Conservation (phyloP, 75 land plant species). For the Sequoia sempervirens region DNA sequence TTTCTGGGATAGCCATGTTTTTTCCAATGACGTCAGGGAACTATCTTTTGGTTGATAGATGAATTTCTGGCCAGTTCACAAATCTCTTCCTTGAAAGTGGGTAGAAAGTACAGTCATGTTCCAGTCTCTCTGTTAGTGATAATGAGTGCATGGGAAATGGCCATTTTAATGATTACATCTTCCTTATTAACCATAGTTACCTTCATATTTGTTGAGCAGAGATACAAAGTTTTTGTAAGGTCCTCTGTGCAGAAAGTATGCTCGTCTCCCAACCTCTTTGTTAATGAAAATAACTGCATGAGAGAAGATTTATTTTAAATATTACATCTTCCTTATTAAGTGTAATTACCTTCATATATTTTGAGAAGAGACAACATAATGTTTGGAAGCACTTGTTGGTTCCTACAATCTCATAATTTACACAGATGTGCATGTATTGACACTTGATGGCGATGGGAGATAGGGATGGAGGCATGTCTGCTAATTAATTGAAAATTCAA, state of each 20-base stretch:
- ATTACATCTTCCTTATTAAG: too few relatives aligned
- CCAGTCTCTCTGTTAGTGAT: background rate
- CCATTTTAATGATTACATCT: background rate
- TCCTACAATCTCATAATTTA: background rate
- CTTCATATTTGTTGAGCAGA: background rate
- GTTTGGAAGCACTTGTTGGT: background rate
- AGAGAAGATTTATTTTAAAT: too few relatives aligned
- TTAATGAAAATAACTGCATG: too few relatives aligned
- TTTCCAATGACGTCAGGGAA: too few relatives aligned
- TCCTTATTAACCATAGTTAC: background rate
- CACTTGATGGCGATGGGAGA: too few relatives aligned
- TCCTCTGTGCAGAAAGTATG: too few relatives aligned
- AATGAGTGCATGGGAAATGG: background rate
- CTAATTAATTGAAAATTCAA: too few relatives aligned
- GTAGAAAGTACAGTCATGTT: background rate
- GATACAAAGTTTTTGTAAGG: too few relatives aligned
- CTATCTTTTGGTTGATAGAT: background rate
- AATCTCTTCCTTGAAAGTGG: background rate
- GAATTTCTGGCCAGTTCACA: background rate
- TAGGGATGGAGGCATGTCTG: too few relatives aligned
- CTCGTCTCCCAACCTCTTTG: too few relatives aligned
- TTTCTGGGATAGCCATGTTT: background rate
- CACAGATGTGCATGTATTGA: background rate
- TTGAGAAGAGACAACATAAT: background rate
- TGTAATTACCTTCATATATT: too few relatives aligned